phyloP scores from a whole-genome alignment of 192 early-diverging fungal species.

The Diversispora eburnea region DNA sequence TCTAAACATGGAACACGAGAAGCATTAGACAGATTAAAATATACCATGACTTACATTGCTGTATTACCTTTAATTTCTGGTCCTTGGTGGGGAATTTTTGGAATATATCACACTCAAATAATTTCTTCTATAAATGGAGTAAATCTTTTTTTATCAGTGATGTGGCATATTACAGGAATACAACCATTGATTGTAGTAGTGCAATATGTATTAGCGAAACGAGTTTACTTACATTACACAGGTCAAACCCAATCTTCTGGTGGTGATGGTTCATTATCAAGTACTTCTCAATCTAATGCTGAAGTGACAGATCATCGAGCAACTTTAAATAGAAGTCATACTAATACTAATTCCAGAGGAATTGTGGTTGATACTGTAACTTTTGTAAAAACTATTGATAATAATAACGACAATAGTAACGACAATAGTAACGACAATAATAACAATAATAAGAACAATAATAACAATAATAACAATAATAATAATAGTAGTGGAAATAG shows the following conservation, averaged over 20 bases:
- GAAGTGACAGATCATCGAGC: not conserved
- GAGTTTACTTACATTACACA: constrained; percentile 14
- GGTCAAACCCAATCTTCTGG: not conserved
- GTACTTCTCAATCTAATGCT: not conserved
- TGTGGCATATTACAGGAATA: constrained; percentile 21
- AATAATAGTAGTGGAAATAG: no score
- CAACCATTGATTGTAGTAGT: constrained; percentile 19
- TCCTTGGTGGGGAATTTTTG: constrained; percentile 22
- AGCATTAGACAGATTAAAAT: constrained; percentile 24
- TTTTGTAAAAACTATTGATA: no score
- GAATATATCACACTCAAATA: not conserved
- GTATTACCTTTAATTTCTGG: not conserved
- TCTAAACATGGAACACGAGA: not conserved
- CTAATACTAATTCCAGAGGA: not conserved
- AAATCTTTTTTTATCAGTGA: constrained; percentile 9
- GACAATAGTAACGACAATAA: no score
- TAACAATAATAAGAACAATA: no score
- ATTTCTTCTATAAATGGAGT: not conserved
- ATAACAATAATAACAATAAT: no score
- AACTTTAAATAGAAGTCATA: not conserved
- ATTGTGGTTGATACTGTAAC: no score
- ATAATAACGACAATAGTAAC: no score
- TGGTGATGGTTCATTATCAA: not conserved
- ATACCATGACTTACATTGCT: constrained; percentile 23
- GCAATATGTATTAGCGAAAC: constrained; percentile 22